Evolutionary conservation across 2,329 filamentous ascomycete species (phyloP).

Genomic region (Colletotrichum phormii): DNA sequence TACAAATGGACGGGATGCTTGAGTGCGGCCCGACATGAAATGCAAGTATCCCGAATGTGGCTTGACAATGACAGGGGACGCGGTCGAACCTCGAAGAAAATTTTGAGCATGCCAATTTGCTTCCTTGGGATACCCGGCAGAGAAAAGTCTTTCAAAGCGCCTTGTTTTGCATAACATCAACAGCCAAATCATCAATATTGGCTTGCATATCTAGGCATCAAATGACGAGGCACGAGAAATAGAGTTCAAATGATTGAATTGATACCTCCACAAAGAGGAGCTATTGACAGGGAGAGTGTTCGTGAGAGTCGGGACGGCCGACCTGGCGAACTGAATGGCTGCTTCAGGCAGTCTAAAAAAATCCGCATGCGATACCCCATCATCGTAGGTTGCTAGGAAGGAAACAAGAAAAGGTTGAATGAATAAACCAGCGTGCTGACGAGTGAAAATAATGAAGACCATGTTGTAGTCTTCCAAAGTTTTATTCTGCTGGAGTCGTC

Average conservation of each 20-base stretch:
- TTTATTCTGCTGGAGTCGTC: background rate
- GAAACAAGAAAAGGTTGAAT: background rate
- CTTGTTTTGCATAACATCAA: background rate
- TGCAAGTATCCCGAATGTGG: slow-evolving; percentile 2
- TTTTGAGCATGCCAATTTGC: background rate
- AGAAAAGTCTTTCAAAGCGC: background rate
- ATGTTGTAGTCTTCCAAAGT: background rate
- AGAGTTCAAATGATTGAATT: slow-evolving; percentile 29
- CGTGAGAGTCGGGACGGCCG: background rate
- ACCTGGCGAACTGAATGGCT: background rate
- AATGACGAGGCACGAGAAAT: background rate
- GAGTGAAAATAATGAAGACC: background rate
- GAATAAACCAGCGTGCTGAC: slow-evolving; percentile 6
- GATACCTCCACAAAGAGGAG: background rate
- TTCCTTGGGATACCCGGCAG: background rate
- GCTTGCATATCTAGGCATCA: background rate
- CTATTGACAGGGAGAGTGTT: slow-evolving; percentile 6
- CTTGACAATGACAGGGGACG: background rate
- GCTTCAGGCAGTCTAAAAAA: slow-evolving; percentile 18
- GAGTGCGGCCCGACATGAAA: slow-evolving; percentile 16
- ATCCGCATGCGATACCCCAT: slow-evolving; percentile 8
- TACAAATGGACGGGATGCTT: background rate
- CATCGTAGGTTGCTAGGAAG: background rate
- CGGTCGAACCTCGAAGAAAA: background rate
- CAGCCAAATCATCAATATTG: background rate